These are phyloP conservation scores for Fomitopsis palustris DNA, from an alignment of 1,284 basidiomycete genomes.

Conservation along the genomic window DNA sequence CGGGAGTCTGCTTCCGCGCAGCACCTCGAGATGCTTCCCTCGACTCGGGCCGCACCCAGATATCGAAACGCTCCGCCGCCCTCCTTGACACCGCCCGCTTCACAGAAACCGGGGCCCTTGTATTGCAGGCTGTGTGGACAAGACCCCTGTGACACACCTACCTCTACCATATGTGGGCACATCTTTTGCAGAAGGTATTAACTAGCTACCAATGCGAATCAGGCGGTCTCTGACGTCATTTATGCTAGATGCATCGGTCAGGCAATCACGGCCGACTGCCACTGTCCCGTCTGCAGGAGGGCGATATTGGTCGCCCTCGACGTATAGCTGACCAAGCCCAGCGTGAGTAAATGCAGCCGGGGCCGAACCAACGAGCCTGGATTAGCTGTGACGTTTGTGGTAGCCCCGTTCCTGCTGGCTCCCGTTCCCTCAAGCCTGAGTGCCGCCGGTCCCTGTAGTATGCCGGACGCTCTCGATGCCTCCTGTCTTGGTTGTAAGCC, in stretches of 20 bases:
- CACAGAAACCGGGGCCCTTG: conserved; percentile 11
- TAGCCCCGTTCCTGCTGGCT: neutral
- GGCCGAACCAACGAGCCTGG: neutral
- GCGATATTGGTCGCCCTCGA: conserved; percentile 17
- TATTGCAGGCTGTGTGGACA: conserved; percentile 26
- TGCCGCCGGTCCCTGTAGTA: neutral
- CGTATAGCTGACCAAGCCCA: neutral
- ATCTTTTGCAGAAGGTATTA: conserved; percentile 16
- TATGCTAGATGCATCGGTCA: conserved; percentile 17
- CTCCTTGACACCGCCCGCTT: neutral
- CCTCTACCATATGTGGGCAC: conserved; percentile 26
- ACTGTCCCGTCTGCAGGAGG: conserved; percentile 21
- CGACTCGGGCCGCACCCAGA: neutral
- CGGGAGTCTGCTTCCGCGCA: neutral
- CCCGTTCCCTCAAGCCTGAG: too few species aligned
- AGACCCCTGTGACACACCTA: conserved; percentile 23
- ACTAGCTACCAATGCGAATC: neutral
- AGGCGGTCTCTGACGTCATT: neutral
- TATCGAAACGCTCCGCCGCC: neutral
- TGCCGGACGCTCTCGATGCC: neutral
- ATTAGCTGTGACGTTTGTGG: neutral
- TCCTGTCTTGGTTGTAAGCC: too few species aligned
- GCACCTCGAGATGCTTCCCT: neutral
- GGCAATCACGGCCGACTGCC: conserved; percentile 14
- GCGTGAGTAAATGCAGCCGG: neutral